Base-by-base conservation (phyloP, 139 green algal species). In the Auxenochlorella pyrenoidosa region DNA sequence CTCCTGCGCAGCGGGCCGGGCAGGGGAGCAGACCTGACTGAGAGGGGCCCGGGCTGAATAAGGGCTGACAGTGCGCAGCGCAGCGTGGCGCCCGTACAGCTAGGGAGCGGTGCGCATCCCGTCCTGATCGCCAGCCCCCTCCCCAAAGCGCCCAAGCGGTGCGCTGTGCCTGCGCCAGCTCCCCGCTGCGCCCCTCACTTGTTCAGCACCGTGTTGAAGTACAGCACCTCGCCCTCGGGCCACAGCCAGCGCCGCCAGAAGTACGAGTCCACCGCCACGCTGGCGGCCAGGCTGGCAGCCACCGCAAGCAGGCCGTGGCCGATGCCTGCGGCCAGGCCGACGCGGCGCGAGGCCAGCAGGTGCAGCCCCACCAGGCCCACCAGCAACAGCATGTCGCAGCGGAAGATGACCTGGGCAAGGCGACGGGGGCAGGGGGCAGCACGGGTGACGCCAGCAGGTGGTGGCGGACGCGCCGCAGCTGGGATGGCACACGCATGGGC, bases 171-270 rank as follows among this genome's bases (percentile, higher is more conserved):
- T 83, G 60, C 16, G 40, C 66, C 86, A 8, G 32, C 34, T 54
- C n/a, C 36, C 76, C 32, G 6, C 32, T 70, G 5, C 38, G 34
- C n/a, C 8, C 12, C 89, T 68, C 84, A 95, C 92, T 91, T 94
- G 85, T 96, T 95, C 2, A 93, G 75, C 70, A 89, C 90, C 5
- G 94, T 96, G 90, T 98, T 98, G 93, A 98, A 98, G 78, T 90
- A 95, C 4, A 98, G 89, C 32, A 98, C 96, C 76, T 93, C 90
- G 6, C 93, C 92, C 88, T 98, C 96, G 24, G 96, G 96, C 95
- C 96, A 98, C 38, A 98, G 54, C 89, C 75, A 91, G 32, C 94
- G 87, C 34, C 88, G 43, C 96, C 96, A 98, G 28, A 97, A 80
- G 22, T 88, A 38, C 24, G 94, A 97, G 84, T 98, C 95, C 15